Percentiles rank a stretch among this genome's conserved stretches.
Evolutionary conservation across 2,329 filamentous ascomycete species (phyloP).

Genomic region (Colletotrichum sidae): DNA sequence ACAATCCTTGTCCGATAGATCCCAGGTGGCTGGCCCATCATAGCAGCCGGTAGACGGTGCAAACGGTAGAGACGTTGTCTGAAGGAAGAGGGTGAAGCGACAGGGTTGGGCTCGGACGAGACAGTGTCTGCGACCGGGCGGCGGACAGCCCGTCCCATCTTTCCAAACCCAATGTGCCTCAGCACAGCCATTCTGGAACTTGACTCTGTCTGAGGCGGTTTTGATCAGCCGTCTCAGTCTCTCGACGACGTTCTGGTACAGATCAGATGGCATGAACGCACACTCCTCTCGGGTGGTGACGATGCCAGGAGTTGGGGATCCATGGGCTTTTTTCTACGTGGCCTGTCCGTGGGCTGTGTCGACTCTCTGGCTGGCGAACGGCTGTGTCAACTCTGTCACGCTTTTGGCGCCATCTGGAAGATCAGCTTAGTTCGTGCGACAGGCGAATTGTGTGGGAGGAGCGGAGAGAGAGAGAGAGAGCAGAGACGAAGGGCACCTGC

Average conservation of each 20-base stretch:
- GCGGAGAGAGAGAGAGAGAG: background rate
- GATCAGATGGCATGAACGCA: constrained; percentile 36
- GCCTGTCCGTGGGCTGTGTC: constrained; percentile 22
- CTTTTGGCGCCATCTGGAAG: constrained; percentile 34
- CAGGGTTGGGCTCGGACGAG: constrained; percentile 27
- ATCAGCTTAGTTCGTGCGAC: constrained; percentile 31
- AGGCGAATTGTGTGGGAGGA: constrained; percentile 14
- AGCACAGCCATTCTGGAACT: constrained; percentile 41
- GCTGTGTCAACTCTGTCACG: constrained; percentile 27
- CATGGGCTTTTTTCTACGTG: background rate
- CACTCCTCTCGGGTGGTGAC: background rate
- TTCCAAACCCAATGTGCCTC: constrained; percentile 46
- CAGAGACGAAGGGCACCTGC: background rate
- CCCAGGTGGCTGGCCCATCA: constrained; percentile 18
- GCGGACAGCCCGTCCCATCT: constrained; percentile 33
- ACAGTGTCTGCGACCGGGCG: constrained; percentile 31
- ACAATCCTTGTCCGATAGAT: constrained; percentile 28
- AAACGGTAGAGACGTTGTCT: constrained; percentile 8
- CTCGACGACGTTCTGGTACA: constrained; percentile 18
- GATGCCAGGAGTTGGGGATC: constrained; percentile 21
- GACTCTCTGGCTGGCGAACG: constrained; percentile 7
- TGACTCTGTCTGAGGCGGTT: constrained; percentile 34
- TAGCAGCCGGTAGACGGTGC: background rate
- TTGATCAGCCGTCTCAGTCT: constrained; percentile 43
- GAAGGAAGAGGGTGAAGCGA: background rate